Conservation (phyloP, 371 early-diverging fungal genomes). For the Mucor mucedo region DNA sequence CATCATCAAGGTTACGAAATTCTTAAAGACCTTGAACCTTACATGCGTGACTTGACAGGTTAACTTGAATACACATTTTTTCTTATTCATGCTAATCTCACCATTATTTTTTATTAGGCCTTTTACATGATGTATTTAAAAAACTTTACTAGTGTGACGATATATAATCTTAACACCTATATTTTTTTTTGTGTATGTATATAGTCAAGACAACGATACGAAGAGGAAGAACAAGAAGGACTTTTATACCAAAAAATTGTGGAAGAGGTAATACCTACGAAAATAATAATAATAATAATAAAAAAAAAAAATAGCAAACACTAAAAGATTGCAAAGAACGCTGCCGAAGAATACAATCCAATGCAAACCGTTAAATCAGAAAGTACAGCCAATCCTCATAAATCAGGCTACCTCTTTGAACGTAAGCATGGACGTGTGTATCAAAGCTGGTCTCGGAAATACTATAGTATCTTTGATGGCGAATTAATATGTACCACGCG, state of each 20-base stretch:
- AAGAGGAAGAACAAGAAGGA: constrained; percentile 45
- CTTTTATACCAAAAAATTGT: constrained; percentile 37
- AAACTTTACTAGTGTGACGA: too few species aligned
- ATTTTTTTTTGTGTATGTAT: not conserved
- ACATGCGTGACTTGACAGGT: constrained; percentile 75
- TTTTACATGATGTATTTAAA: constrained; percentile 48
- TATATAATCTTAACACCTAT: too few species aligned
- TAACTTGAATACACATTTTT: constrained; percentile 8
- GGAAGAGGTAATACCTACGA: constrained; percentile 25
- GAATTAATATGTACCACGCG: constrained; percentile 59
- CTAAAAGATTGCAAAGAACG: constrained; percentile 12
- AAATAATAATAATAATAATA: too few species aligned
- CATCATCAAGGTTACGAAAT: constrained; percentile 79
- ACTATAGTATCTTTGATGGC: constrained; percentile 72
- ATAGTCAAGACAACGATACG: constrained; percentile 50
- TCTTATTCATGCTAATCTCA: not conserved
- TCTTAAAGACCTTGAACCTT: constrained; percentile 76
- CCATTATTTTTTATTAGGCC: constrained; percentile 24
- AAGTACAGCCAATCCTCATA: constrained; percentile 22
- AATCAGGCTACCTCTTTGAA: constrained; percentile 80
- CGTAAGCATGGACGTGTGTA: constrained; percentile 71
- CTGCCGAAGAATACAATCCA: constrained; percentile 39
- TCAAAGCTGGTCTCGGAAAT: constrained; percentile 78
- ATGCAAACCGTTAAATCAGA: constrained; percentile 20
- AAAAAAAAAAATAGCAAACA: not conserved